These are phyloP conservation scores for Selaginella tamariscina DNA, from an alignment of 75 land plant species.

Conservation along the genomic window DNA sequence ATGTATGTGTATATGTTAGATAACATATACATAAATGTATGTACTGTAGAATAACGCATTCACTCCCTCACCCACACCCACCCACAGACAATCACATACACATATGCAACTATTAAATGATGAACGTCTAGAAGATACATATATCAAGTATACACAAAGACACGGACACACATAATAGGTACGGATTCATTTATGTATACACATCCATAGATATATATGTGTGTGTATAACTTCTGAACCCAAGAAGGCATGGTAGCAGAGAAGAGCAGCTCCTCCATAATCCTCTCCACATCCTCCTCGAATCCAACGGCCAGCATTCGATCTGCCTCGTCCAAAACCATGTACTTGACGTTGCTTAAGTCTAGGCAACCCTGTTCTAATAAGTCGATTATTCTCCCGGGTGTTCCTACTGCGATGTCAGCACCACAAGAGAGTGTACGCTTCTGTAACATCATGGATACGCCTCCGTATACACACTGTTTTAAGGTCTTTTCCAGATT, in stretches of 20 bases:
- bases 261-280: conserved; percentile 72
- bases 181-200: too few relatives aligned
- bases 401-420: conserved; percentile 95
- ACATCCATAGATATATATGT: too few relatives aligned
- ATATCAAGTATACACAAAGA: too few relatives aligned
- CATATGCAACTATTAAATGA: too few relatives aligned
- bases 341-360: conserved; percentile 56
- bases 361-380: conserved; percentile 44
- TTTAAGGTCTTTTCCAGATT: not conserved
- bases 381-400: conserved; percentile 82
- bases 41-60: too few relatives aligned
- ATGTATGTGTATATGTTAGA: too few relatives aligned
- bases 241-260: conserved; percentile 98
- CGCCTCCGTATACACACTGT: conserved; percentile 88
- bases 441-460: conserved; percentile 64
- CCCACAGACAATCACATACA: too few relatives aligned
- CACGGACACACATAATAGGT: too few relatives aligned
- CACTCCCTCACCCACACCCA: too few relatives aligned
- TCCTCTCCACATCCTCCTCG: conserved; percentile 86
- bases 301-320: conserved; percentile 98
- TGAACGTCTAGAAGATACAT: too few relatives aligned
- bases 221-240: conserved; percentile 81
- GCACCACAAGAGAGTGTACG: conserved; percentile 64
- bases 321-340: conserved; percentile 96
- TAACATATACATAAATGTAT: too few relatives aligned